Percentiles rank a stretch among this genome's conserved stretches.
These are phyloP conservation scores for Euphorbia schlechtendalii DNA, from an alignment of 441 rosid genomes.

Conservation along the genomic window DNA sequence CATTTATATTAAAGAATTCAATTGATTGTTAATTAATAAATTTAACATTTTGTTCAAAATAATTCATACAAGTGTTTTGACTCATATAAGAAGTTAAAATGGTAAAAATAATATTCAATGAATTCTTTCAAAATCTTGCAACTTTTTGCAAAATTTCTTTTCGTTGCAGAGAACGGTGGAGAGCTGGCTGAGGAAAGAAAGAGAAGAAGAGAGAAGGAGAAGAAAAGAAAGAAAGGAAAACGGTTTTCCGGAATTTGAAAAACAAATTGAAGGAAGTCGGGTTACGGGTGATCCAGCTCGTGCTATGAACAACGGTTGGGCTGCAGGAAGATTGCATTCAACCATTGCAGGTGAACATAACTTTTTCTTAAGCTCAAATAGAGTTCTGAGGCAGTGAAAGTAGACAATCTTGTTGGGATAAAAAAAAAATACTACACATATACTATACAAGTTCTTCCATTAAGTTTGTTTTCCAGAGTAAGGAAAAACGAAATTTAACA, in stretches of 20 bases:
- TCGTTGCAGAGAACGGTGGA: constrained; percentile 87
- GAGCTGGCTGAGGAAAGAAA: constrained; percentile 81
- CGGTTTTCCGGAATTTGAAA: constrained; percentile 58
- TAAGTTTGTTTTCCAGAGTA: not conserved
- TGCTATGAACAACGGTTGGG: constrained; percentile 81
- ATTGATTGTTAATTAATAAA: too few species aligned
- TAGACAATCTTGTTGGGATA: too few species aligned
- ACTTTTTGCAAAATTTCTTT: too few species aligned
- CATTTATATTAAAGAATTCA: too few species aligned
- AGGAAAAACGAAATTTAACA: too few species aligned
- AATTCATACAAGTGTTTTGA: too few species aligned
- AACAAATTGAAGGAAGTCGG: constrained; percentile 57
- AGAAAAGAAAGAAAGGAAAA: constrained; percentile 67
- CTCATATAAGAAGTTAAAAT: too few species aligned
- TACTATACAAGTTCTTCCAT: too few species aligned
- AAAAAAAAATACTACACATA: too few species aligned
- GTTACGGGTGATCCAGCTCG: constrained; percentile 69
- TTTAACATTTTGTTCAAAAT: too few species aligned
- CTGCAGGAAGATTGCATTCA: constrained; percentile 79
- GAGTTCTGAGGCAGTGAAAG: constrained; percentile 55
- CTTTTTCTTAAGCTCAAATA: constrained; percentile 63
- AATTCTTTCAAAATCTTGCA: too few species aligned
- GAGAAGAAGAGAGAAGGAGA: constrained; percentile 66
- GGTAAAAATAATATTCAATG: too few species aligned
- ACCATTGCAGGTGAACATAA: constrained; percentile 75